phyloP scores from a whole-genome alignment of 2,329 filamentous ascomycete genomes.

The Pseudogymnoascus verrucosus region DNA sequence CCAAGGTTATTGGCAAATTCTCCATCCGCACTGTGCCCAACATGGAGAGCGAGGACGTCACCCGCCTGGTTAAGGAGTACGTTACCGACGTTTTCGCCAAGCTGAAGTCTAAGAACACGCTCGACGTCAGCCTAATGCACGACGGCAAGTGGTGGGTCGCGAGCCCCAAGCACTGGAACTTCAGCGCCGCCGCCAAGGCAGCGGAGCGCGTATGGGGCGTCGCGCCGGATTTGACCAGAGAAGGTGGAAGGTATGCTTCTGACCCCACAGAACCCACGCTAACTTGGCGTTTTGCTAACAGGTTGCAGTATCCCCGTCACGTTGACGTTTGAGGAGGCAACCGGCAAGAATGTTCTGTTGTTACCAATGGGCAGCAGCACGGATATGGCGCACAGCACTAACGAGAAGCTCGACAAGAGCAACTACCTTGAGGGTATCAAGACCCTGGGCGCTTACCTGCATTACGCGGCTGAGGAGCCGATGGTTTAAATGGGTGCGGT shows the following conservation, averaged over 20 bases:
- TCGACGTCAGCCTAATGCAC: slow-evolving; percentile 76
- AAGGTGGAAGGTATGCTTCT: slow-evolving; percentile 70
- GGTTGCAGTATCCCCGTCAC: slow-evolving; percentile 79
- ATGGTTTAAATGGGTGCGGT: slow-evolving; percentile 28
- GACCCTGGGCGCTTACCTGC: slow-evolving; percentile 86
- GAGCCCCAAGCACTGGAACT: slow-evolving; percentile 98
- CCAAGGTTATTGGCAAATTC: slow-evolving; percentile 97
- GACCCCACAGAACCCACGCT: slow-evolving; percentile 2
- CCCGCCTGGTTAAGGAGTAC: slow-evolving; percentile 74
- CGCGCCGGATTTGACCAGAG: slow-evolving; percentile 87
- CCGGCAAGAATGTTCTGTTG: slow-evolving; percentile 92
- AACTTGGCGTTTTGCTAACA: slow-evolving; percentile 8
- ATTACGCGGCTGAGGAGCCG: slow-evolving; percentile 90
- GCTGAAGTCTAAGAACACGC: slow-evolving; percentile 83
- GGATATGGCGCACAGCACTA: slow-evolving; percentile 93
- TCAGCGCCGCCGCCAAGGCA: slow-evolving; percentile 88
- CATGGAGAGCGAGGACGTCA: slow-evolving; percentile 90
- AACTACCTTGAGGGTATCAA: slow-evolving; percentile 99
- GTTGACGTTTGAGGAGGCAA: slow-evolving; percentile 93
- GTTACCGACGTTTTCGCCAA: slow-evolving; percentile 79
- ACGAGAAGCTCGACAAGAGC: slow-evolving; percentile 92
- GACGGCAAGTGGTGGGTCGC: slow-evolving; percentile 98
- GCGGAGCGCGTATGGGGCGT: slow-evolving; percentile 91
- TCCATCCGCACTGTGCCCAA: slow-evolving; percentile 94
- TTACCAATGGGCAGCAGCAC: slow-evolving; percentile 97